Evolutionary conservation across 768 basidiomycete genomes (phyloP), one percentile per base, ranked within the genome.

Genomic region (Trametes elegans): DNA sequence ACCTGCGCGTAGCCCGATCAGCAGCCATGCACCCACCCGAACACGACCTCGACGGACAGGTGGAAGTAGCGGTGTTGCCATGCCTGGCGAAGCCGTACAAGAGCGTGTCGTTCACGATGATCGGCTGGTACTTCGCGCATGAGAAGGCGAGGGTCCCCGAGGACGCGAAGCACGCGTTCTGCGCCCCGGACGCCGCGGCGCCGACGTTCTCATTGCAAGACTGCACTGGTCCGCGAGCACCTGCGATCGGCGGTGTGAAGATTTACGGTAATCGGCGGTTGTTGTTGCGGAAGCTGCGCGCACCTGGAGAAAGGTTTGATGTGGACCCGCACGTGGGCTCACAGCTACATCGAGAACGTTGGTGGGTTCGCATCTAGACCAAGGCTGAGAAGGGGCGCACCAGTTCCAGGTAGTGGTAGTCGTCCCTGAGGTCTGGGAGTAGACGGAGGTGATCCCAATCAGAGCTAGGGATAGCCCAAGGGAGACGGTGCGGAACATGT

Each of bases 141-240:
- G 60, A 61, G 52, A 57, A 58, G 14, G 59, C 46, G 13, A 49
- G 51, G 39, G 39, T 50, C 21, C 53, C 60, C 13, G 53, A 54
- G 36, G 51, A 49, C 34, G 60, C 56, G 57, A 61, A 58, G 53
- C 60, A 58, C 11, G 60, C 60, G 49, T 61, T 61, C 53, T 53
- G 51, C 2, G 57, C 53, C 8, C 57, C 60, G 6, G 58, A 19
- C 5, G 53, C 31, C 9, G 58, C 46, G n/a, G 46, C 32, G 13
- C 53, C 53, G 57, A 58, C 55, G 35, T 7, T 35, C 48, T 57
- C 39, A 45, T 34, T 61, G 53, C 60, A 61, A 16, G 57, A 58
- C 32, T 55, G 31, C 5, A 61, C 60, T 1, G 57, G 60, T 7
- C 60, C 60, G 16, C 21, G 44, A 3, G 60, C 57, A 28, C 60